These are phyloP conservation scores for Pholiota molesta DNA, from an alignment of 768 basidiomycete genomes.

Conservation along the genomic window DNA sequence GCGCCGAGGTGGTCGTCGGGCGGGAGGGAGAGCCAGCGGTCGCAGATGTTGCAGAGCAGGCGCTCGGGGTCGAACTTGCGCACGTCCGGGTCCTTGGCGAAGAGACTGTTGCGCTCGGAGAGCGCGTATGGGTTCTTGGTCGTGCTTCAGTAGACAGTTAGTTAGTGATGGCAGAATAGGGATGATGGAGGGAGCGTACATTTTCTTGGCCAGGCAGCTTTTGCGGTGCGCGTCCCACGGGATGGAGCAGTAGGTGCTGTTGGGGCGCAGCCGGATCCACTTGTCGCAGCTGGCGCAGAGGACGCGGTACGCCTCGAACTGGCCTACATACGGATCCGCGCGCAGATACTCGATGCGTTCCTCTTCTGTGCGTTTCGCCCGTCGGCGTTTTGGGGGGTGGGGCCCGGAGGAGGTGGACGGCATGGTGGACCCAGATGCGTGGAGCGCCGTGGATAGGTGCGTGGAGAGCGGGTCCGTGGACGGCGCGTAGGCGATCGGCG, in stretches of 20 bases:
- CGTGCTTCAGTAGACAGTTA: slow-evolving; percentile 28
- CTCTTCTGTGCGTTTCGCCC: slow-evolving; percentile 78
- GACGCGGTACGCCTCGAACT: slow-evolving; percentile 80
- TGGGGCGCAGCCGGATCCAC: slow-evolving; percentile 85
- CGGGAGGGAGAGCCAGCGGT: slow-evolving; percentile 65
- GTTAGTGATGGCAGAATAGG: no score
- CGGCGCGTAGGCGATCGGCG: neutral
- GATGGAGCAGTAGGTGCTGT: slow-evolving; percentile 87
- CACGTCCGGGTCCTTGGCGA: slow-evolving; percentile 69
- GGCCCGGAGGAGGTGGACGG: slow-evolving; percentile 46
- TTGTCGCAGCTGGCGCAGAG: slow-evolving; percentile 82
- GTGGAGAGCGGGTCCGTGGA: neutral
- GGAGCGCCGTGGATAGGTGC: neutral
- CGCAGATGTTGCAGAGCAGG: slow-evolving; percentile 69
- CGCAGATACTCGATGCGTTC: slow-evolving; percentile 74
- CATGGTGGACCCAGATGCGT: slow-evolving; percentile 10
- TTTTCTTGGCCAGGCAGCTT: slow-evolving; percentile 79
- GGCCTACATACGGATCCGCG: slow-evolving; percentile 75
- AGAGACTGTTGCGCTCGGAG: slow-evolving; percentile 60
- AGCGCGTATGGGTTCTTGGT: slow-evolving; percentile 60
- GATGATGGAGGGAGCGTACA: no score
- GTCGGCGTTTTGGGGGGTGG: slow-evolving; percentile 63
- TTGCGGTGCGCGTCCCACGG: slow-evolving; percentile 88
- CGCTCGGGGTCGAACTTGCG: slow-evolving; percentile 77
- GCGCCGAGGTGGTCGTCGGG: slow-evolving; percentile 63